Conservation (phyloP, 169 alveolate genomes). For the Eimeria tenella region DNA sequence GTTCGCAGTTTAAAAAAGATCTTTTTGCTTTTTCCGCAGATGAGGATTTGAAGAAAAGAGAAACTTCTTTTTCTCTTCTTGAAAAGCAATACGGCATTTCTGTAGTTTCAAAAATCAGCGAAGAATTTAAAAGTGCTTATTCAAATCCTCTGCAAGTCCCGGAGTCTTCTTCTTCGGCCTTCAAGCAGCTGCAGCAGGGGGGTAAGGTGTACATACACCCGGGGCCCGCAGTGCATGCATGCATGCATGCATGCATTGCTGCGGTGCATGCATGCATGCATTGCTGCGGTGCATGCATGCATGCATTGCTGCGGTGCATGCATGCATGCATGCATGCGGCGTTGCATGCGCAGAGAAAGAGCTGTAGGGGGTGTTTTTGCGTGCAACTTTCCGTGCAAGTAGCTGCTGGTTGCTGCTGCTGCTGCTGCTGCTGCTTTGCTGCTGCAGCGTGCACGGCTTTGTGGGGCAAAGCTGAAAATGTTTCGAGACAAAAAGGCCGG, state of each 20-base stretch:
- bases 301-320: no score
- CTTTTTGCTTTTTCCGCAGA: no score
- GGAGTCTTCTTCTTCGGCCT: neutral
- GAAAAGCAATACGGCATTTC: no score
- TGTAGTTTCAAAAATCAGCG: no score
- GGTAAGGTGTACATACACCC: slow-evolving; percentile 3
- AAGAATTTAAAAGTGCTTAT: slow-evolving; percentile 13
- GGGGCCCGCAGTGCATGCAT: neutral
- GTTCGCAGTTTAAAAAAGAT: no score
- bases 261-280: no score
- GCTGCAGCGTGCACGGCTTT: slow-evolving; percentile 25
- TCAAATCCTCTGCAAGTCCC: slow-evolving; percentile 20
- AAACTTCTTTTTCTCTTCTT: no score
- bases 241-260: no score
- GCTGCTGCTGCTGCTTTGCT: neutral
- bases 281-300: no score
- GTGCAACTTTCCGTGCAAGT: neutral
- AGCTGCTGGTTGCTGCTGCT: neutral
- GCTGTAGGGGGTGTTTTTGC: neutral
- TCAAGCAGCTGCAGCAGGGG: slow-evolving; percentile 18
- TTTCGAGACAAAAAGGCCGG: neutral
- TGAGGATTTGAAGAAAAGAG: no score
- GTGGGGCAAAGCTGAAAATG: slow-evolving; percentile 63
- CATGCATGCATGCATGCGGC: no score
- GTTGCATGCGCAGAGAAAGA: neutral